Base-by-base conservation (phyloP, 805 yeast species). In the Kregervanrija fluxuum region DNA sequence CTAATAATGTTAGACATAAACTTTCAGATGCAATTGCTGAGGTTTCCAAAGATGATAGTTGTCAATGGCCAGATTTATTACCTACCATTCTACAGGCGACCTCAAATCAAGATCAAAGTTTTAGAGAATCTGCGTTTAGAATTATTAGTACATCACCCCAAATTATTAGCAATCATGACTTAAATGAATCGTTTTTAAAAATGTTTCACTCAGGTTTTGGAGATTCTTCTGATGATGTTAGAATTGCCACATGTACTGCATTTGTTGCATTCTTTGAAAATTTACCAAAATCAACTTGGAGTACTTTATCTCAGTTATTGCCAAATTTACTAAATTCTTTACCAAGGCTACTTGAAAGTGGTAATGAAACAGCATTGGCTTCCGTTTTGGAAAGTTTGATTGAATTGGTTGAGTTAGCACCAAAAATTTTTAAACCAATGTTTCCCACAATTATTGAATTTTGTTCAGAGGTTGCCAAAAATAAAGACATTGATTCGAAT, bases 11-110 rank as follows among this genome's bases (percentile, higher is more conserved):
- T 31, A 80, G 97, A 60, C 96, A 91, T 64, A 93, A 91, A 60
- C 69, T 93, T 40, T 82, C 96, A 2, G 99, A 93, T 69, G 95
- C 95, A 8, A 83, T 93, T 40, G 86, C 97, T 1, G 98, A 90
- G 65, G 78, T 91, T 38, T 95, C 96, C 2, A 80, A 82, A 55
- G 83, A 79, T 47, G 81, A 77, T 11, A 55, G 68, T 3, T 71
- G 68, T 14, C 70, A 69, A 16, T 91, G 99, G 99, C 77, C 82
- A 12, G 90, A 86, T 36, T 74, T 85, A 40, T 66, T 89, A 34
- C 88, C 85, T 42, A 79, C 88, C 0, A 69, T 91, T 35, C 76
- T 87, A 49, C 78, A 76, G 54, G 88, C 93, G 10, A 50, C 62
- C 8, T 31, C 56, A n/a, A 62, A 53, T 50, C 46, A 45, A 32